Evolutionary conservation across 257 asterid genomes (phyloP).

Genomic region (Przewalskia tangutica): DNA sequence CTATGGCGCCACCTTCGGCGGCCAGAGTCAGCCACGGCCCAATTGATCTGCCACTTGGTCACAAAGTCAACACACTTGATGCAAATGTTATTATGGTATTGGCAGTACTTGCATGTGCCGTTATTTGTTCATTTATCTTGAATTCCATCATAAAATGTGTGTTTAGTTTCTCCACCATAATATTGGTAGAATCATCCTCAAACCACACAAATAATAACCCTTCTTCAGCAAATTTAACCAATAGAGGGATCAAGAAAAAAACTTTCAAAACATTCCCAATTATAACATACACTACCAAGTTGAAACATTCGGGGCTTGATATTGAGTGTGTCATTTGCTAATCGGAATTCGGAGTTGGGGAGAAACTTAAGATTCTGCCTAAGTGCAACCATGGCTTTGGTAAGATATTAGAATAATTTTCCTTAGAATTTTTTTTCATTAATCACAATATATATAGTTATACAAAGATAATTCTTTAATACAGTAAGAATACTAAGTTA

Average conservation of each 20-base stretch:
- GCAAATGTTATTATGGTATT: background rate
- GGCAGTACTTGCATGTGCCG: background rate
- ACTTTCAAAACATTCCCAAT: background rate
- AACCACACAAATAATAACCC: background rate
- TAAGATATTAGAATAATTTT: too few relatives aligned
- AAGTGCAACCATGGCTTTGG: constrained; percentile 1
- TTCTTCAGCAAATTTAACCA: background rate
- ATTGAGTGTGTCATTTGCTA: background rate
- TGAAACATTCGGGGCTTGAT: background rate
- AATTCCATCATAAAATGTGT: background rate
- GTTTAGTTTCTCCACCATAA: background rate
- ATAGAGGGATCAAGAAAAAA: background rate
- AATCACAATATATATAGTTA: too few relatives aligned
- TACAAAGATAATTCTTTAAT: too few relatives aligned
- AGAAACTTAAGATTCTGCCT: background rate
- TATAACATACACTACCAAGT: background rate
- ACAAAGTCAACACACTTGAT: background rate
- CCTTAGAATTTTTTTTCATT: too few relatives aligned
- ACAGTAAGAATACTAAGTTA: too few relatives aligned
- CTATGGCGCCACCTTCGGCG: background rate
- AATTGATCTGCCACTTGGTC: background rate
- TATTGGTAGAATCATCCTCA: background rate
- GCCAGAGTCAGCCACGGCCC: background rate
- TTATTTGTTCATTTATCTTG: background rate
- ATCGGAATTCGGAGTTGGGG: background rate